A percentile compares a stretch with the other conserved stretches of the same genome.
phyloP scores from a whole-genome alignment of 225 moss, liverwort and hornwort genomes.

The Pseudisothecium myosuroides region DNA sequence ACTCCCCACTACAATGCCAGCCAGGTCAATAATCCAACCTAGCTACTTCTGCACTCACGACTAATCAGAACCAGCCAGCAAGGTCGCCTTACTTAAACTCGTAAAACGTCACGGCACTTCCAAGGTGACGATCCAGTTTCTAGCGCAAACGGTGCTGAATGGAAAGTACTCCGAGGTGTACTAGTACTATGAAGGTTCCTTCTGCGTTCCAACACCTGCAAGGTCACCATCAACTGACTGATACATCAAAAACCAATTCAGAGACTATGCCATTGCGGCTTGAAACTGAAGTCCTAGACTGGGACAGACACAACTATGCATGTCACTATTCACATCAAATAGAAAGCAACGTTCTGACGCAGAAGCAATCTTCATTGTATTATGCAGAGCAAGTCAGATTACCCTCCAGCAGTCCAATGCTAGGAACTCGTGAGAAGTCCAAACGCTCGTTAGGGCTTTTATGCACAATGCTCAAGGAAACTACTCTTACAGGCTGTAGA shows the following conservation, averaged over 20 bases:
- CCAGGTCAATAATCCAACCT: not conserved
- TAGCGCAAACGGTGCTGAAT: not conserved
- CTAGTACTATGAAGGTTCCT: not conserved
- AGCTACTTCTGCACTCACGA: not conserved
- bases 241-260: not conserved
- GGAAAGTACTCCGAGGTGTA: not conserved
- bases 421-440: not conserved
- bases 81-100: not conserved
- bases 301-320: not conserved
- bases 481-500: not conserved
- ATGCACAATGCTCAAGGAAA: not conserved
- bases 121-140: not conserved
- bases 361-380: not conserved
- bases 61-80: not conserved
- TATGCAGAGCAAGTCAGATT: not conserved
- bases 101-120: not conserved
- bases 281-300: not conserved
- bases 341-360: not conserved
- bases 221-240: not conserved
- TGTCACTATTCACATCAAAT: not conserved
- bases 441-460: not conserved
- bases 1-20: not conserved
- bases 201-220: not conserved
- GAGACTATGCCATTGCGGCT: not conserved
- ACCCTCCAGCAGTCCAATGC: too few species aligned